Percentiles rank a stretch among this genome's conserved stretches.
Evolutionary conservation across 176 grass and related monocot species (phyloP).

Genomic region (Triticum aestivum): IWGSC_CS_RefSeq_v2.1 NC_057797.1:679491974-679492473

Average conservation of each 20-base stretch:
- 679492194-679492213: not conserved
- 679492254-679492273: not conserved
- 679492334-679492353: not conserved
- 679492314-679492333: not conserved
- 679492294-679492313: not conserved
- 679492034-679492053: conserved; percentile 2
- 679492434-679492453: not conserved
- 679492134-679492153: not conserved
- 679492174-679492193: not conserved
- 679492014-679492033: conserved; percentile 7
- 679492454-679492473: not conserved
- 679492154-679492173: not conserved
- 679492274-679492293: not conserved
- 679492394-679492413: not conserved
- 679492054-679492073: conserved; percentile 3
- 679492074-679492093: conserved; percentile 33
- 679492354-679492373: not conserved
- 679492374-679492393: not conserved
- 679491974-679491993: conserved; percentile 49
- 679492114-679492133: not conserved
- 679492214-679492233: not conserved
- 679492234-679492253: not conserved
- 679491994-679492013: conserved; percentile 33
- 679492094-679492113: conserved; percentile 31
- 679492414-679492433: no score